Percentiles rank a stretch among this genome's conserved stretches.
Evolutionary conservation across 2,329 filamentous ascomycete genomes (phyloP).

Genomic region (Ceratocystis diversiconidia): DNA sequence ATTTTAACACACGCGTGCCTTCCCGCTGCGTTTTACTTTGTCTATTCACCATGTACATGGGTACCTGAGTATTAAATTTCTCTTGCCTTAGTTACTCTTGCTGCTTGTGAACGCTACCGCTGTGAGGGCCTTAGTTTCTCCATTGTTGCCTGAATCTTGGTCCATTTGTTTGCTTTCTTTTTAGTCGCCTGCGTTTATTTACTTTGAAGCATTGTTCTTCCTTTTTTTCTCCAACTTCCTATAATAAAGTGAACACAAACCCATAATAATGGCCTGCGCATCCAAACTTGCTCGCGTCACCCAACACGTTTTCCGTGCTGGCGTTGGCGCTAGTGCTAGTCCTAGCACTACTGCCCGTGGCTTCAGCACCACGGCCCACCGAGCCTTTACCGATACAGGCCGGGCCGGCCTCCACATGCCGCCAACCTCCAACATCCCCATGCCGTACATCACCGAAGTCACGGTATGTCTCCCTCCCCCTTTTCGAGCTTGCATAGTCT

Average conservation of each 20-base stretch:
- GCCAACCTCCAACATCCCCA: conserved; percentile 33
- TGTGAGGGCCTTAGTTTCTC: neutral
- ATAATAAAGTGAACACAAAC: no score
- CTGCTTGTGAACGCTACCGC: neutral
- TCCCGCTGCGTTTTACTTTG: neutral
- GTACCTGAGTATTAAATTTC: neutral
- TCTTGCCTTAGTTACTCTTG: neutral
- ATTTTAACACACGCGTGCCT: neutral
- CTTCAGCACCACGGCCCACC: neutral
- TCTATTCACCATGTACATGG: neutral
- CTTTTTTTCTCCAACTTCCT: neutral
- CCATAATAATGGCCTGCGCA: neutral
- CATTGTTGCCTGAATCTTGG: neutral
- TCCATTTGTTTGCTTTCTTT: neutral
- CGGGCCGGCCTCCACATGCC: conserved; percentile 21
- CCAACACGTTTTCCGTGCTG: neutral
- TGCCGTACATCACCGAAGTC: conserved; percentile 46
- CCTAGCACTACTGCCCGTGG: neutral
- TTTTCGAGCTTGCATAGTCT: neutral
- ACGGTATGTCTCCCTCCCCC: conserved; percentile 27
- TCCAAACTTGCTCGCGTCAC: neutral
- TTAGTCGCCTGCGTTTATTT: neutral
- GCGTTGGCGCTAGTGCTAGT: no score
- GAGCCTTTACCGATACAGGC: conserved; percentile 13
- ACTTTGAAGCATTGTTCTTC: neutral